Evolutionary conservation across 257 asterid genomes (phyloP).

Genomic region (Solanum virginianum): DNA sequence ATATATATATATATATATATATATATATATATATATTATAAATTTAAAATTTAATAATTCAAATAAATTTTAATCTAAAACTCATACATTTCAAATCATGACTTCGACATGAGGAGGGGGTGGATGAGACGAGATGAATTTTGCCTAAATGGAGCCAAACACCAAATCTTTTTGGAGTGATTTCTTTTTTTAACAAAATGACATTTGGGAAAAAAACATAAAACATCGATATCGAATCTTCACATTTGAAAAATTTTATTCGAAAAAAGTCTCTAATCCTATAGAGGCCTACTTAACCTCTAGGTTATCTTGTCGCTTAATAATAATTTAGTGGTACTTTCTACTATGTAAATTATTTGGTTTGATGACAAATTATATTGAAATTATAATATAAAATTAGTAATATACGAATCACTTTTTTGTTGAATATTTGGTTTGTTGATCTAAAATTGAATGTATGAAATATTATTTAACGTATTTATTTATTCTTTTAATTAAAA

Average conservation of each 20-base stretch:
- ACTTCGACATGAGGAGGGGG: accelerated
- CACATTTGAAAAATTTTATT: background rate
- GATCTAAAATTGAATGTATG: background rate
- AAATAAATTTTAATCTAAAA: too few relatives aligned
- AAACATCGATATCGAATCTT: background rate
- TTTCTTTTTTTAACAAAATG: background rate
- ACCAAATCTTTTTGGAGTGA: background rate
- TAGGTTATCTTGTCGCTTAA: background rate
- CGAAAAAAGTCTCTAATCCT: background rate
- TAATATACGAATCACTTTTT: background rate
- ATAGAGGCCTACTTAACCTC: background rate
- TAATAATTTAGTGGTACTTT: background rate
- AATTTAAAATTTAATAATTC: too few relatives aligned
- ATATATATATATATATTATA: too few relatives aligned
- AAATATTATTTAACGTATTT: too few relatives aligned
- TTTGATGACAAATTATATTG: background rate
- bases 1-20: too few relatives aligned
- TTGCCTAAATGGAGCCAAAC: background rate
- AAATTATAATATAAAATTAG: background rate
- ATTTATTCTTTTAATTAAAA: too few relatives aligned
- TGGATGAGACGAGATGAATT: background rate
- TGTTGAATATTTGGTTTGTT: background rate
- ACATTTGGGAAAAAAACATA: background rate
- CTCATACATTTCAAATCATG: too few relatives aligned
- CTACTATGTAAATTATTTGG: background rate